Conservation (phyloP, 108 stramenopile genomes). For the Schizochytrium sp. region DNA sequence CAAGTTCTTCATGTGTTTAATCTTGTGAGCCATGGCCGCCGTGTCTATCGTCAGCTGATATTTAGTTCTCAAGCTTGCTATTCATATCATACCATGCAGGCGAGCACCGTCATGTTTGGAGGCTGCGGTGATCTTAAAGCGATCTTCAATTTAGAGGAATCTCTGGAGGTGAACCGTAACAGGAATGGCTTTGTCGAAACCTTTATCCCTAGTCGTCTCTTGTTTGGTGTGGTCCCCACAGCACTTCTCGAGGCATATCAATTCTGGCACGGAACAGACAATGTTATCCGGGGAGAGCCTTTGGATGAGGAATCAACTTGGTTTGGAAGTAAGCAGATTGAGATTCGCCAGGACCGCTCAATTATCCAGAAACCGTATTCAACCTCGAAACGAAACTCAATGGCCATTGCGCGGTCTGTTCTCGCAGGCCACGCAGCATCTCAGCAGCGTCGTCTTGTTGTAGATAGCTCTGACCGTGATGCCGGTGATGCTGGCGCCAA, state of each 20-base stretch:
- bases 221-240: constrained; percentile 70
- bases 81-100: constrained; percentile 35
- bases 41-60: constrained; percentile 58
- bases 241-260: constrained; percentile 72
- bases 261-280: constrained; percentile 71
- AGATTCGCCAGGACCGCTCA: constrained; percentile 1
- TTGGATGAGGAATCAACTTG: constrained; percentile 55
- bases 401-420: constrained; percentile 12
- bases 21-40: constrained; percentile 61
- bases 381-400: constrained; percentile 31
- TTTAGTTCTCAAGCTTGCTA: background rate
- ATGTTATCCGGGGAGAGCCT: constrained; percentile 48
- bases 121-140: constrained; percentile 51
- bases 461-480: background rate
- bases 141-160: constrained; percentile 48
- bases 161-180: constrained; percentile 66
- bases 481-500: background rate
- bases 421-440: constrained; percentile 6
- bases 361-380: constrained; percentile 35
- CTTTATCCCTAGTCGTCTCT: constrained; percentile 67
- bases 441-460: constrained; percentile 50
- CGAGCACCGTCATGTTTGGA: constrained; percentile 49
- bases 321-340: constrained; percentile 40
- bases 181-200: constrained; percentile 66
- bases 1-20: constrained; percentile 61